Evolutionary conservation across 495 filamentous ascomycete species (phyloP), one percentile per base, ranked within the genome.

Genomic region (Neurospora sublineolata): DNA sequence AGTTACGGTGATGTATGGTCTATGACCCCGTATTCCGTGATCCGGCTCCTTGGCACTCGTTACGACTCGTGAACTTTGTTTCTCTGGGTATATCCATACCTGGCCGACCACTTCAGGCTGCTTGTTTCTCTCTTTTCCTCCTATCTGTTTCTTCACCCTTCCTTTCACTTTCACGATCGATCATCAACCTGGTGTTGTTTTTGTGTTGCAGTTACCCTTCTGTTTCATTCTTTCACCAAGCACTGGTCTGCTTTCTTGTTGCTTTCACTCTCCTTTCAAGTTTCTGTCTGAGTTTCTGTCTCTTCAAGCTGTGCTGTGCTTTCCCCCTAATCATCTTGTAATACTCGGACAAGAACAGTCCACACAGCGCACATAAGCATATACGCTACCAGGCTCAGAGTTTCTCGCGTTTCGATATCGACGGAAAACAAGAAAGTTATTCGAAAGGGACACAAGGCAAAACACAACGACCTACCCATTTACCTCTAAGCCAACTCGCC

Each of bases 241-340:
- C 86, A 82, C 85, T 83, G 85, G 85, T 86, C 83, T 87, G 86
- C 85, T 60, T 60, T 1, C 12, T 58, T 30, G 12, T 8, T 60
- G 52, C 23, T 87, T 84, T 85, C 77, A 79, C 79, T 83, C 81
- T 79, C 80, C 73, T 68, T 67, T 72, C n/a, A 2, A 60, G 27
- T 44, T 39, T 68, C 46, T 16, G 52, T 44, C 38, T n/a, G n/a
- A n/a, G n/a, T n/a, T n/a, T n/a, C n/a, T 71, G 72, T 74, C 41
- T 72, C 72, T 69, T 75, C 73, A 16, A 60, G 52, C 77, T 72
- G 67, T 70, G 69, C 68, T 18, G 52, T 7, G 52, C 6, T 70
- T 75, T 76, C 74, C 67, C 73, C 77, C 71, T 76, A 76, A 81
- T 80, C 81, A 80, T 74, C 78, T 77, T 82, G 74, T 80, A 82